Conservation (phyloP, 176 grass and related monocot species). For the Lolium multiflorum region DNA sequence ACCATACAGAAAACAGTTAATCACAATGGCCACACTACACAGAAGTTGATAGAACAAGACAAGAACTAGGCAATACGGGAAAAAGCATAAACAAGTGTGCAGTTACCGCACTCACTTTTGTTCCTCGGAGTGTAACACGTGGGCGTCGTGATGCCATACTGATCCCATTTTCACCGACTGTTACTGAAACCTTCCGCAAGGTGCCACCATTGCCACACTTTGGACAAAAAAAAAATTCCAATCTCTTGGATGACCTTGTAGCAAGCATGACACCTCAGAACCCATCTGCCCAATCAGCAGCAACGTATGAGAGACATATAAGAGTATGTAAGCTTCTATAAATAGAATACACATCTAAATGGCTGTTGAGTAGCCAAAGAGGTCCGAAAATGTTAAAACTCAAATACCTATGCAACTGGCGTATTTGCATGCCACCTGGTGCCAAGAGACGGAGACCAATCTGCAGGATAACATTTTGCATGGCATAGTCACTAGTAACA, state of each 20-base stretch:
- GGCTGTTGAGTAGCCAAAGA: not conserved
- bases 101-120: conserved; percentile 67
- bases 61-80: not conserved
- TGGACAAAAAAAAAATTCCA: conserved; percentile 94
- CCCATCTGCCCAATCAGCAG: conserved; percentile 70
- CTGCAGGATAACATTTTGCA: conserved; percentile 98
- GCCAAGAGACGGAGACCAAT: conserved; percentile 92
- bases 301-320: not conserved
- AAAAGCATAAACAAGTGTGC: not conserved
- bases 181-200: conserved; percentile 92
- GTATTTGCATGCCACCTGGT: conserved; percentile 95
- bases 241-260: conserved; percentile 95
- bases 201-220: conserved; percentile 98
- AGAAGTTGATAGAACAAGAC: not conserved
- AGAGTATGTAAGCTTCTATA: not conserved
- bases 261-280: conserved; percentile 99
- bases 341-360: not conserved
- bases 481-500: conserved; percentile 90
- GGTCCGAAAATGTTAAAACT: not conserved
- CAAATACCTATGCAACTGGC: conserved; percentile 80
- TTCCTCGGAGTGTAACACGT: conserved; percentile 83
- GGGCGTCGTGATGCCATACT: conserved; percentile 83
- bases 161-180: conserved; percentile 91
- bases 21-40: not conserved
- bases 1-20: not conserved